Evolutionary conservation across 2,329 filamentous ascomycete genomes (phyloP).

Genomic region (Thyridium curvatum): DNA sequence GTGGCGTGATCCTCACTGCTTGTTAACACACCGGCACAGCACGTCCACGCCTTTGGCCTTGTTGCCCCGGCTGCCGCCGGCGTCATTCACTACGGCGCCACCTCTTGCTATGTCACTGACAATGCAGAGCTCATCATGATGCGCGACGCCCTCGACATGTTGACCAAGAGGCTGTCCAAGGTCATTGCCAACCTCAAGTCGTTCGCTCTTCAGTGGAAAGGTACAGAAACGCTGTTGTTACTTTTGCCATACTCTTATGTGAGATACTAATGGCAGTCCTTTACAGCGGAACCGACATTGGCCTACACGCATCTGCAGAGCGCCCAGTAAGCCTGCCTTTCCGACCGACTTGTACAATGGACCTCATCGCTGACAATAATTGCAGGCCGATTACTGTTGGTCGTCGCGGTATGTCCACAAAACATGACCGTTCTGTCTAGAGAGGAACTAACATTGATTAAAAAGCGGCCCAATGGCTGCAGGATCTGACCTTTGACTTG

Average conservation of each 20-base stretch:
- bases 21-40: conserved; percentile 24
- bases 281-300: conserved; percentile 52
- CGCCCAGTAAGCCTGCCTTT: conserved; percentile 38
- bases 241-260: conserved; percentile 3
- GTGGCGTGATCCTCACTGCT: conserved; percentile 4
- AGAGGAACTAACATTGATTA: conserved; percentile 43
- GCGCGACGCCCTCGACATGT: conserved; percentile 66
- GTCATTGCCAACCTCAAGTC: conserved; percentile 67
- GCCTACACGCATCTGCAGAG: conserved; percentile 71
- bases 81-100: conserved; percentile 74
- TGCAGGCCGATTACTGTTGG: too few species aligned
- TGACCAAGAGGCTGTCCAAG: conserved; percentile 71
- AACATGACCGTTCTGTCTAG: too few species aligned
- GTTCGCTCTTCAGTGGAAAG: conserved; percentile 69
- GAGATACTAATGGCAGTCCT: background rate
- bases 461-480: conserved; percentile 65
- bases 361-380: too few species aligned
- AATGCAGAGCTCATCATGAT: conserved; percentile 76
- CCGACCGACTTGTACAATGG: background rate
- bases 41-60: conserved; percentile 69
- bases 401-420: too few species aligned
- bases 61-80: conserved; percentile 72
- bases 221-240: too few species aligned
- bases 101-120: conserved; percentile 58
- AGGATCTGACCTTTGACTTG: conserved; percentile 71